phyloP scores from a whole-genome alignment of 768 basidiomycete genomes.

The Hemileccinum impolitum region DNA sequence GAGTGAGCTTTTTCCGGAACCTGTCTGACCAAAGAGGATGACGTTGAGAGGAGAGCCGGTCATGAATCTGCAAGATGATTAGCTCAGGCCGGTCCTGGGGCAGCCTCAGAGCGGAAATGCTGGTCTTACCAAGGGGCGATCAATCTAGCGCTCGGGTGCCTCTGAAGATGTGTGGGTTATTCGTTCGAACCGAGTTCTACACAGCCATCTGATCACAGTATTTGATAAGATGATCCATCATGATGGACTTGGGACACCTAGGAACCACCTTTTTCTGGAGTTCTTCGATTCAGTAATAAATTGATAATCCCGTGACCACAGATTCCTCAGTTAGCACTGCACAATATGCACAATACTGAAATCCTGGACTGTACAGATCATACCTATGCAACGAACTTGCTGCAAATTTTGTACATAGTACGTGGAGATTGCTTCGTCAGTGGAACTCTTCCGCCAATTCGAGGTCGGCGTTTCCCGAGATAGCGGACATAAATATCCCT shows the following conservation, averaged over 20 bases:
- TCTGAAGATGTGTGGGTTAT: too few species aligned
- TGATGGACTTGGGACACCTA: too few species aligned
- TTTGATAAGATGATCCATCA: too few species aligned
- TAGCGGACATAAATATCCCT: neutral
- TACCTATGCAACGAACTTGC: neutral
- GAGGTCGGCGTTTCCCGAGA: neutral
- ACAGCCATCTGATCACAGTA: too few species aligned
- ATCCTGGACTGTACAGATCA: too few species aligned
- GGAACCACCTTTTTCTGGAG: neutral
- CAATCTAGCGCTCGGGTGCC: too few species aligned
- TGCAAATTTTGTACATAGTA: too few species aligned
- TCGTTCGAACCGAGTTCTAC: too few species aligned
- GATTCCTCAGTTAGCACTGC: neutral
- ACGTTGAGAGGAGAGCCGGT: neutral
- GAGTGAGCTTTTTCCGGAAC: neutral
- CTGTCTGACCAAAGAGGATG: neutral
- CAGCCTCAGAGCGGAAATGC: neutral
- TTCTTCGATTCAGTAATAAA: neutral
- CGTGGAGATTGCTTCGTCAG: too few species aligned
- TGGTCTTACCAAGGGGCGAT: neutral
- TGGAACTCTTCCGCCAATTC: neutral
- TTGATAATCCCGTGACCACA: neutral
- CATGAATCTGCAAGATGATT: neutral
- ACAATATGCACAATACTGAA: too few species aligned
- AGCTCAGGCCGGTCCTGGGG: neutral